phyloP scores from a whole-genome alignment of 1,284 basidiomycete species.

The Pterulicium gracile region DNA sequence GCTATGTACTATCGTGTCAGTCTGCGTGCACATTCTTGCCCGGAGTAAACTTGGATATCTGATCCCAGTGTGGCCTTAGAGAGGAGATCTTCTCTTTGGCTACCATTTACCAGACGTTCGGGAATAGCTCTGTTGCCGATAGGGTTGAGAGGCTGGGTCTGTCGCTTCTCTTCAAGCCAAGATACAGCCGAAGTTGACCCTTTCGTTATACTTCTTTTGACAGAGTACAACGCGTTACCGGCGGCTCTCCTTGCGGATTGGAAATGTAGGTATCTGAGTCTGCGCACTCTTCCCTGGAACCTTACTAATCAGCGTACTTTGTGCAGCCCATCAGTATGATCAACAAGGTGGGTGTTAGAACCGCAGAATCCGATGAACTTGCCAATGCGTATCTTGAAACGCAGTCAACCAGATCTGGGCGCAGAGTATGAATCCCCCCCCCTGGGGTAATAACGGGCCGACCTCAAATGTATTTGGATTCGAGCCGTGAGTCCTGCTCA shows the following conservation, averaged over 20 bases:
- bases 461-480: constrained; percentile 30
- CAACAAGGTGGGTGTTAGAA: constrained; percentile 20
- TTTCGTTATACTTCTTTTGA: background rate
- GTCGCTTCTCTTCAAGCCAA: background rate
- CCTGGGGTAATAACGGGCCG: constrained; percentile 25
- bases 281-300: background rate
- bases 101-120: constrained; percentile 26
- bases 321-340: constrained; percentile 26
- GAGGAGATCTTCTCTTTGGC: constrained; percentile 30
- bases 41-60: background rate
- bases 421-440: constrained; percentile 22
- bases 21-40: background rate
- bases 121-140: constrained; percentile 27
- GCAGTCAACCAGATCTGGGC: constrained; percentile 30
- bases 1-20: constrained; percentile 26
- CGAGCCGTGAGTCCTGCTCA: constrained; percentile 21
- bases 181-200: background rate
- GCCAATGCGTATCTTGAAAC: background rate
- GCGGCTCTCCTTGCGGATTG: constrained; percentile 25
- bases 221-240: constrained; percentile 25
- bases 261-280: constrained; percentile 18
- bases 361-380: background rate
- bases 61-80: no score
- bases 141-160: constrained; percentile 25
- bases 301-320: background rate